Evolutionary conservation across 345 rosid genomes (phyloP).

Genomic region (Cardiospermum halicacabum): DNA sequence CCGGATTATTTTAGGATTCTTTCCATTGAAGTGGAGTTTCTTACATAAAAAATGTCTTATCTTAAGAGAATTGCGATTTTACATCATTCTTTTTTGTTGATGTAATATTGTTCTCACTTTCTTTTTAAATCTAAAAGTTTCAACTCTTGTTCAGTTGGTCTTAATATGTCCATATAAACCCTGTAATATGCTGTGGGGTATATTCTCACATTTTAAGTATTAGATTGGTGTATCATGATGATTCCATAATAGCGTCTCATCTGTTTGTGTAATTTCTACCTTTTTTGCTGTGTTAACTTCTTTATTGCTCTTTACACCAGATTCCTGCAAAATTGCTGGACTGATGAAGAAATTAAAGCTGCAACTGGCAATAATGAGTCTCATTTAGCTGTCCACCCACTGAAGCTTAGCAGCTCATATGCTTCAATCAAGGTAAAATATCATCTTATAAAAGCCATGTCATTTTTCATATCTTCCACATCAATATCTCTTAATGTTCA

Average conservation of each 20-base stretch:
- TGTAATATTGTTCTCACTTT: background rate
- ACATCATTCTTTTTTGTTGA: background rate
- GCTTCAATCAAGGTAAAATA: slow-evolving; percentile 46
- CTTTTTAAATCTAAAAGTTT: background rate
- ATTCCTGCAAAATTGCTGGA: slow-evolving; percentile 44
- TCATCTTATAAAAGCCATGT: background rate
- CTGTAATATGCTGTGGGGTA: background rate
- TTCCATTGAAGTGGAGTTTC: background rate
- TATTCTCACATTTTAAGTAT: background rate
- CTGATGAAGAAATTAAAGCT: slow-evolving; percentile 42
- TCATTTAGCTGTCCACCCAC: slow-evolving; percentile 47
- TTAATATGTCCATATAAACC: background rate
- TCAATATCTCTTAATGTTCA: background rate
- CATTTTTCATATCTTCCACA: background rate
- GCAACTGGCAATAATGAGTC: slow-evolving; percentile 50
- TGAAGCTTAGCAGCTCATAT: slow-evolving; percentile 67
- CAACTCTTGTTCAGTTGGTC: background rate
- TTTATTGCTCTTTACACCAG: slow-evolving; percentile 30
- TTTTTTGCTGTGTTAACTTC: background rate
- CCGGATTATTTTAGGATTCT: background rate
- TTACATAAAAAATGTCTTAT: background rate
- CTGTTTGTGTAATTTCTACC: background rate
- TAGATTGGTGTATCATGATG: background rate
- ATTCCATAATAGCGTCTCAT: background rate
- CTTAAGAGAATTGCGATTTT: background rate